phyloP scores from a whole-genome alignment of 83 land plant genomes.

The Thuja plicata region DNA sequence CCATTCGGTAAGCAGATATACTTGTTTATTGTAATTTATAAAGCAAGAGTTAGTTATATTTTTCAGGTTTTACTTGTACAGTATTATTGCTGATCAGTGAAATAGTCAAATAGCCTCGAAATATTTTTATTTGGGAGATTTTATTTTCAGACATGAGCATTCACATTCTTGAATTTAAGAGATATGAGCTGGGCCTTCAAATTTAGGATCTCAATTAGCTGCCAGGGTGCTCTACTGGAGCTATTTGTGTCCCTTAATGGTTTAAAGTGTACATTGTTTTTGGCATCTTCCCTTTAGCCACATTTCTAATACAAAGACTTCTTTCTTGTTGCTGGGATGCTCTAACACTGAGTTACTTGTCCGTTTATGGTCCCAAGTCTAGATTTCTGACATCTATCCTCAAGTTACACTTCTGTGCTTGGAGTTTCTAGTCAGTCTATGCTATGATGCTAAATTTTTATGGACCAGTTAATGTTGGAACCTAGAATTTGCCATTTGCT shows the following conservation, averaged over 20 bases:
- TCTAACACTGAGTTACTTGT: not conserved
- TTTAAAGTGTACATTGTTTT: not conserved
- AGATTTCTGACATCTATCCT: not conserved
- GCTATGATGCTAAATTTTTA: not conserved
- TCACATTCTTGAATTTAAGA: not conserved
- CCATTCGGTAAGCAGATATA: constrained; percentile 1
- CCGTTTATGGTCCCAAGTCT: not conserved
- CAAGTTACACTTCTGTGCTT: not conserved
- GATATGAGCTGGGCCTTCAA: not conserved
- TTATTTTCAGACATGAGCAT: not conserved
- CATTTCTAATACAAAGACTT: not conserved
- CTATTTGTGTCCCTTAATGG: not conserved
- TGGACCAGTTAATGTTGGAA: not conserved
- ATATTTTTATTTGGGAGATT: not conserved
- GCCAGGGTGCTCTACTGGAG: not conserved
- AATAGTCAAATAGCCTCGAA: not conserved
- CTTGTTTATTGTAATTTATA: not conserved
- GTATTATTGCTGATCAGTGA: not conserved
- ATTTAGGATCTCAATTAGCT: not conserved
- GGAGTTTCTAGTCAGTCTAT: not conserved
- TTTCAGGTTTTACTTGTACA: not conserved
- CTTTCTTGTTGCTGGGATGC: not conserved
- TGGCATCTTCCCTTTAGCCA: not conserved
- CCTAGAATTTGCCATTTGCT: not conserved
- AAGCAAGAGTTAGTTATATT: not conserved